Evolutionary conservation across 2,329 filamentous ascomycete genomes (phyloP).

Genomic region (Diaporthe helianthi): DNA sequence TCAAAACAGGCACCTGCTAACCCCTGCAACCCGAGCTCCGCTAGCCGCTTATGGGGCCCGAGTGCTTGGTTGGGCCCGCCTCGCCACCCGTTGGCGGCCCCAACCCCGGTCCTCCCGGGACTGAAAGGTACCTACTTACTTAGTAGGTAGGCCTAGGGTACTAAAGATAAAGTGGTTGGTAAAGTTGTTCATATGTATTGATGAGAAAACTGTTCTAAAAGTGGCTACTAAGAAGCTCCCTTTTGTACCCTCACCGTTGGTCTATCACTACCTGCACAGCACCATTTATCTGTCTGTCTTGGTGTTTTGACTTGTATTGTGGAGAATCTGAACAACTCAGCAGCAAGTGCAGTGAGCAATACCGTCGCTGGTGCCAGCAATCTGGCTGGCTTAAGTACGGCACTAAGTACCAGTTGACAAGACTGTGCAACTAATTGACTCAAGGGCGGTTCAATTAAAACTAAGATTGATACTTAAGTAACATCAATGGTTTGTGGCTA

Average conservation of each 20-base stretch:
- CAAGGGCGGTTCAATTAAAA: neutral
- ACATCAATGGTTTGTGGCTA: neutral
- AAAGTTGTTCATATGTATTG: no score
- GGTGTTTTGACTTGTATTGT: neutral
- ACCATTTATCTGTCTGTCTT: neutral
- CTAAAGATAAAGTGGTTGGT: no score
- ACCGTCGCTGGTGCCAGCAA: no score
- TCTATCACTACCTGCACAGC: neutral
- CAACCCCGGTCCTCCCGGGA: neutral
- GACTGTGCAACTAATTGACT: neutral
- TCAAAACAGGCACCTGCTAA: constrained; percentile 6
- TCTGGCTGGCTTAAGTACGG: neutral
- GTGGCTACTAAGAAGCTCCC: no score
- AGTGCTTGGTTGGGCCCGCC: neutral
- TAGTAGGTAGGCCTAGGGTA: no score
- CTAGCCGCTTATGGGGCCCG: constrained; percentile 19
- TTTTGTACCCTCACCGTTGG: no score
- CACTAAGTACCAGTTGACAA: no score
- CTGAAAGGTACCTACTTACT: neutral
- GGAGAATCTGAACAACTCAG: neutral
- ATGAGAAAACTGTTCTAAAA: no score
- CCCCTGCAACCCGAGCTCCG: constrained; percentile 17
- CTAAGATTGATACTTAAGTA: neutral
- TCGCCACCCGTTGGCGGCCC: constrained; percentile 2
- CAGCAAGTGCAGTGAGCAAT: neutral